Conservation (phyloP, 306 rosid genomes). For the Mimosa pudica region DNA sequence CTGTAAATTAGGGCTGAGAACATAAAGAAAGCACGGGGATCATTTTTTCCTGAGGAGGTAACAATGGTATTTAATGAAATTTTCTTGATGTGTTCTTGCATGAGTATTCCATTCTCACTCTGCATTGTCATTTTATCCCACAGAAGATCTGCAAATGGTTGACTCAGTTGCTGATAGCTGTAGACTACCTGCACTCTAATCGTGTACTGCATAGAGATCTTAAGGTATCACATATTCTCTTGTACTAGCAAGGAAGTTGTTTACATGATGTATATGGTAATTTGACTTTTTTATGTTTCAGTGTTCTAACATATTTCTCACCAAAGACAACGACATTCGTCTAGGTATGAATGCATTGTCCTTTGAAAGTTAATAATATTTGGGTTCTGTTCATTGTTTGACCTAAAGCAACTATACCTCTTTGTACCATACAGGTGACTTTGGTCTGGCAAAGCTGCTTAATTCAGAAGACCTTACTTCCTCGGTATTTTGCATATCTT, state of each 20-base stretch:
- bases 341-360: constrained; percentile 62
- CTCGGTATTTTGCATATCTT: constrained; percentile 55
- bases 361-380: constrained; percentile 28
- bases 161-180: constrained; percentile 78
- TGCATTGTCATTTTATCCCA: constrained; percentile 28
- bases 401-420: constrained; percentile 35
- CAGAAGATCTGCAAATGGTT: constrained; percentile 94
- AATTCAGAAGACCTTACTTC: constrained; percentile 82
- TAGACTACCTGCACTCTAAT: constrained; percentile 86
- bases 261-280: constrained; percentile 30
- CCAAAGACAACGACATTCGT: constrained; percentile 72
- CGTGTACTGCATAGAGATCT: constrained; percentile 93
- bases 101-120: constrained; percentile 26
- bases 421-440: constrained; percentile 66
- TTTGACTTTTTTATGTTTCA: constrained; percentile 46
- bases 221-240: constrained; percentile 53
- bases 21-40: constrained; percentile 76
- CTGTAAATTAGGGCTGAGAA: constrained; percentile 64
- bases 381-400: constrained; percentile 34
- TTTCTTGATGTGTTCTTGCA: constrained; percentile 11
- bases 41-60: constrained; percentile 79
- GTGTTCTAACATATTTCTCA: constrained; percentile 91
- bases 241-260: constrained; percentile 26
- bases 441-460: constrained; percentile 90
- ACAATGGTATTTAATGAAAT: constrained; percentile 32